Evolutionary conservation across 805 yeast species (phyloP).

Genomic region (Lipomyces sp.): DNA sequence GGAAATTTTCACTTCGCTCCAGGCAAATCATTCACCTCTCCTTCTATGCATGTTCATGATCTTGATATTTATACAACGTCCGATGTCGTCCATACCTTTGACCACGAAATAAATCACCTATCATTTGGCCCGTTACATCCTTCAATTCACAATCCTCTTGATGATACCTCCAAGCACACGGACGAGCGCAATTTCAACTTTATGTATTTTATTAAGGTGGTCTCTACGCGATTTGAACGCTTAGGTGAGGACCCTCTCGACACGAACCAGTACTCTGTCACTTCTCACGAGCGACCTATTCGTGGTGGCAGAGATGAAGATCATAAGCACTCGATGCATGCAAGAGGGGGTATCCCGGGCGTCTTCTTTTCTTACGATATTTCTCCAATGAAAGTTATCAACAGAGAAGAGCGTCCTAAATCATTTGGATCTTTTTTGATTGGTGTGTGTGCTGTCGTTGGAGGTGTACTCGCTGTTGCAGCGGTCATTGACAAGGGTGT

Average conservation of each 20-base stretch:
- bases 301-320: slow-evolving; percentile 86
- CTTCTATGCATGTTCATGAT: slow-evolving; percentile 74
- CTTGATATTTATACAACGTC: slow-evolving; percentile 59
- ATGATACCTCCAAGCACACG: slow-evolving; percentile 51
- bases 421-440: slow-evolving; percentile 80
- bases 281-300: slow-evolving; percentile 82
- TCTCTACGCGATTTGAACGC: slow-evolving; percentile 79
- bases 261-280: slow-evolving; percentile 87
- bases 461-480: slow-evolving; percentile 91
- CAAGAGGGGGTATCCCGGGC: slow-evolving; percentile 88
- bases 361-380: slow-evolving; percentile 84
- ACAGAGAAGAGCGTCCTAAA: slow-evolving; percentile 64
- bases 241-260: slow-evolving; percentile 52
- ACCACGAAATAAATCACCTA: slow-evolving; percentile 74
- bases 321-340: slow-evolving; percentile 71
- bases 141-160: slow-evolving; percentile 43
- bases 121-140: slow-evolving; percentile 62
- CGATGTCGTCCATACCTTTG: slow-evolving; percentile 61
- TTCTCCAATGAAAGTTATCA: slow-evolving; percentile 87
- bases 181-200: slow-evolving; percentile 48
- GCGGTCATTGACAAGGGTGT: slow-evolving; percentile 82
- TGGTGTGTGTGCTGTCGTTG: slow-evolving; percentile 82
- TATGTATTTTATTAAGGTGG: slow-evolving; percentile 83
- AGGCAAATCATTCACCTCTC: slow-evolving; percentile 67
- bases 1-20: slow-evolving; percentile 97